Base-by-base conservation (phyloP, 176 grass and related monocot species). In the Microstegium vimineum region DNA sequence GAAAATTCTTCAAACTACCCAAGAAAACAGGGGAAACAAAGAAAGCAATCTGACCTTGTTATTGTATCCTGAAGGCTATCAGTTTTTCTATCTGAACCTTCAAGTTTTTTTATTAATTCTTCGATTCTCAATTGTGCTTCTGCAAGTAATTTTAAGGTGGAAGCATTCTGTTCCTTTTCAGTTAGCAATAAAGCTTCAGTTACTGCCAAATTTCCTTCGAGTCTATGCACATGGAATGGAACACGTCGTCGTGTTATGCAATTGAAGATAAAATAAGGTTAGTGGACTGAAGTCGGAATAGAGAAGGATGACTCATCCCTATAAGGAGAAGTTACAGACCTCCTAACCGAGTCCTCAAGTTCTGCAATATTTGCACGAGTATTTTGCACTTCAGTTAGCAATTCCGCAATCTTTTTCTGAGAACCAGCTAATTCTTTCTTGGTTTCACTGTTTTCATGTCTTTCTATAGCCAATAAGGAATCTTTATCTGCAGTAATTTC, bases 391-490 rank as follows among this genome's bases (percentile, higher is more conserved):
- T 91, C 90, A 59, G 84, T 78, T 81, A 77, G 71, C 79, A 94
- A 84, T 82, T 84, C 86, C 69, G 71, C 80, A 42, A 86, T 91
- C 83, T 79, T 81, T 81, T 83, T 86, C 22, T 33, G 66, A 33
- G 86, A 84, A 77, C 83, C 80, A 71, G 74, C 59, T 78, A 94
- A 33, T 86, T 90, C 83, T 74, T 70, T 85, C 76, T 89, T 87
- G 30, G 77, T 87, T 84, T 85, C 49, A 79, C 65, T 83, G 54
- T 94, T 85, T 80, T 89, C 83, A 41, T 46, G 79, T 74, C 70
- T 94, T 88, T 94, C 92, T 74, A 82, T 62, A 77, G 60, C 88
- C 88, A 90, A 68, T 54, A 82, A 52, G 73, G 86, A 91, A 71
- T 89, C 83, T 78, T 81, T 49, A 35, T 84, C 47, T 23, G 80